Base-by-base conservation (phyloP, 495 filamentous ascomycete genomes). In the Pyronema omphalodes region DNA sequence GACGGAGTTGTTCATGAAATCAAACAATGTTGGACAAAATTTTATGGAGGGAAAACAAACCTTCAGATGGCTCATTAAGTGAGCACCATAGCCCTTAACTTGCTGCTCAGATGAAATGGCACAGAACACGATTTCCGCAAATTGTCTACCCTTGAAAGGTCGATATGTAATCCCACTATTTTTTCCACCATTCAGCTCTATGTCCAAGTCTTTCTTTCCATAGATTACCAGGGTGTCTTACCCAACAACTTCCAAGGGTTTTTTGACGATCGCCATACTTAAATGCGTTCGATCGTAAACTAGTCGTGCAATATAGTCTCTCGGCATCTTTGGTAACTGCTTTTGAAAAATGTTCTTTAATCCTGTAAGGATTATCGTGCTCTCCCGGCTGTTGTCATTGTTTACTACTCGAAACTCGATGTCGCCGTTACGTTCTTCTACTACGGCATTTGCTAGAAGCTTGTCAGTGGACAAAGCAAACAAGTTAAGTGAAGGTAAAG, bases 261-360 rank as follows among this genome's bases (percentile, higher is more conserved):
- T 88, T 71, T 95, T 96, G 51, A 98, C 85, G 60, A 98, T 96
- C 19, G 93, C 91, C 60, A 98, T 94, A 4, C 85, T 93, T 35
- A 95, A 66, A 73, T 98, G 91, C 17, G 91, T 94, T 34, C 91
- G 80, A 69, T 98, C 91, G 67, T 98, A 98, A 33, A 98, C 91
- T 7, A 98, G 77, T 19, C 91, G 80, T 15, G 91, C 91, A 55
- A 98, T 96, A 66, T 98, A 98, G 61, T 96, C 89, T 68, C 94
- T 94, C 0, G 91, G 91, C 91, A 98, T 98, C 69, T 96, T 96
- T 1, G 91, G 91, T 0, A 98, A 75, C 59, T 98, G 91, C 56
- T 98, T 96, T 67, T 98, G 91, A 64, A 98, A 98, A 51, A 98
- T 94, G 64, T 88, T 94, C 67, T 96, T 98, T 40, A 98, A 69